A percentile compares a stretch with the other conserved stretches of the same genome.
Conservation (phyloP, 2,329 filamentous ascomycete species). For the Zymoseptoria passerinii region DNA sequence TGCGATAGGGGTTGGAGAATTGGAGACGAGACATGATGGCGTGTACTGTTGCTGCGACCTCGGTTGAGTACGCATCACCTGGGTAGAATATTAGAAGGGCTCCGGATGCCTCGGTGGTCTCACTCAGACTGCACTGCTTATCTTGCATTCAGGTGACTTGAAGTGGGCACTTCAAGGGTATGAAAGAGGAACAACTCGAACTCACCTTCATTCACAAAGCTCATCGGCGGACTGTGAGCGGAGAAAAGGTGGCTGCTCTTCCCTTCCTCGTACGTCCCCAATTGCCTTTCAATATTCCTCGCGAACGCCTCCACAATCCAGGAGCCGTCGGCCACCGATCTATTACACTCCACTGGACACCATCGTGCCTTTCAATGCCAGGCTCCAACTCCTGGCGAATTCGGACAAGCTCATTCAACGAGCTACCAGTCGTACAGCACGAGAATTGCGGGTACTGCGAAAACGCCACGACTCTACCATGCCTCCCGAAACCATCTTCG, state of each 20-base stretch:
- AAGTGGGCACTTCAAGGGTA: not conserved
- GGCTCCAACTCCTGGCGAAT: slow-evolving; percentile 77
- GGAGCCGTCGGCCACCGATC: slow-evolving; percentile 92
- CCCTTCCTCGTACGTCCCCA: slow-evolving; percentile 54
- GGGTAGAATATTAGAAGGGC: slow-evolving; percentile 33
- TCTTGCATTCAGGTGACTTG: too few species aligned
- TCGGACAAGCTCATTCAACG: slow-evolving; percentile 95
- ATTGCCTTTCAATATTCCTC: slow-evolving; percentile 77
- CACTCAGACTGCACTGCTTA: too few species aligned
- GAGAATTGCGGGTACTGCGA: slow-evolving; percentile 98
- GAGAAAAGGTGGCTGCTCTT: slow-evolving; percentile 80
- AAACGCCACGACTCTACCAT: slow-evolving; percentile 88
- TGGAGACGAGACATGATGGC: slow-evolving; percentile 90
- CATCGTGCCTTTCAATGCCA: slow-evolving; percentile 51
- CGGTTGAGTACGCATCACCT: slow-evolving; percentile 88
- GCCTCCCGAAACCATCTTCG: slow-evolving; percentile 80
- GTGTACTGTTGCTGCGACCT: slow-evolving; percentile 90
- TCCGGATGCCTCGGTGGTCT: too few species aligned
- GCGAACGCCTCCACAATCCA: slow-evolving; percentile 88
- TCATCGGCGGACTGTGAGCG: slow-evolving; percentile 93
- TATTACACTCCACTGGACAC: slow-evolving; percentile 93
- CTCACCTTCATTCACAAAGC: slow-evolving; percentile 63
- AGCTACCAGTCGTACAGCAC: slow-evolving; percentile 93
- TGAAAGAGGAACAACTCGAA: not conserved
- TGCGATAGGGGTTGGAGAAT: slow-evolving; percentile 81